Evolutionary conservation across 768 basidiomycete species (phyloP).

Genomic region (Leccinum subgranulosum): DNA sequence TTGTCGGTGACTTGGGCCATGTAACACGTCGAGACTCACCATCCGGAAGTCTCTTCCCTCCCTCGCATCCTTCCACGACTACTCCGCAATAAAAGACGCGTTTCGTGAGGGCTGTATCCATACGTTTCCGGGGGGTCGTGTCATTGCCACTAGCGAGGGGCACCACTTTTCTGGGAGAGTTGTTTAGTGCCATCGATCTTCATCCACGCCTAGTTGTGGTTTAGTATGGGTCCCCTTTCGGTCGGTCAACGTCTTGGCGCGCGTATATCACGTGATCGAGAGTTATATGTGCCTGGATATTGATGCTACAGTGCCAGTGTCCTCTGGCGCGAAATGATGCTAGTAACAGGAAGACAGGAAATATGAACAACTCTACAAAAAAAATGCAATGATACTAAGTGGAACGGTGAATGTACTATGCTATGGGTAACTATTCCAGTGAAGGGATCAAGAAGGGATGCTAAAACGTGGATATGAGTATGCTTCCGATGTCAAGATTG

Average conservation of each 20-base stretch:
- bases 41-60: conserved; percentile 63
- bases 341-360: neutral
- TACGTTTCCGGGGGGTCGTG: conserved; percentile 41
- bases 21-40: conserved; percentile 38
- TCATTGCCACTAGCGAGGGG: conserved; percentile 73
- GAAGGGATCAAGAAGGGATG: conserved; percentile 1
- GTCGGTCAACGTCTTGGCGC: neutral
- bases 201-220: conserved; percentile 15
- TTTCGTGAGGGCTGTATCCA: conserved; percentile 50
- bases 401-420: conserved; percentile 1
- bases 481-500: conserved; percentile 13
- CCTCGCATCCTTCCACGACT: conserved; percentile 80
- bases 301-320: neutral
- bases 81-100: conserved; percentile 90
- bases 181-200: conserved; percentile 55
- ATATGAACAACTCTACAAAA: neutral
- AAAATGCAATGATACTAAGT: conserved; percentile 15
- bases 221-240: neutral
- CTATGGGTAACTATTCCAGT: conserved; percentile 5
- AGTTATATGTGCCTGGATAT: neutral
- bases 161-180: conserved; percentile 70
- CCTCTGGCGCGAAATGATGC: too few relatives aligned
- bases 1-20: conserved; percentile 8
- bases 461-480: conserved; percentile 14
- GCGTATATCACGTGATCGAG: conserved; percentile 8